These are phyloP conservation scores for Citrus reticulata DNA, from an alignment of 345 rosid genomes.

Conservation along the genomic window DNA sequence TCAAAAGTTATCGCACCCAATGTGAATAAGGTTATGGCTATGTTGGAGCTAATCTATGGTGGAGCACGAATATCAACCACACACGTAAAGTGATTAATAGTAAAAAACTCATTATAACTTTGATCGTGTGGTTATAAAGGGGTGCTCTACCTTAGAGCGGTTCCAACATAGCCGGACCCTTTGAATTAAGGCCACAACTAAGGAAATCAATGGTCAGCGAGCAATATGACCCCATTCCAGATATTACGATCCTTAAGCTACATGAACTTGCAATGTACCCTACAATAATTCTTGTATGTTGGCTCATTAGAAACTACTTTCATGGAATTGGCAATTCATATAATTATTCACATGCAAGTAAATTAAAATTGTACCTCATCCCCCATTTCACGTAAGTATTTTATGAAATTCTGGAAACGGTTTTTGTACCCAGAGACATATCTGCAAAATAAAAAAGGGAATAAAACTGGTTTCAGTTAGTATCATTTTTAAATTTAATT, in stretches of 20 bases:
- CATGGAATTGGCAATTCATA: not conserved
- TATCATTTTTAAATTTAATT: not conserved
- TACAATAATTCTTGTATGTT: not conserved
- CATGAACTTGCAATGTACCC: not conserved
- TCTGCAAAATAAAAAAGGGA: slow-evolving; percentile 48
- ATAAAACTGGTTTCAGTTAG: slow-evolving; percentile 2
- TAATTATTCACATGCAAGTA: not conserved
- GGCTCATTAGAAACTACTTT: not conserved
- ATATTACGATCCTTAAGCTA: not conserved
- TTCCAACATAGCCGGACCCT: too few relatives aligned
- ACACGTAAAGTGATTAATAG: too few relatives aligned
- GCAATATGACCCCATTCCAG: not conserved
- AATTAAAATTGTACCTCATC: slow-evolving; percentile 67
- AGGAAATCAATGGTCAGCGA: not conserved
- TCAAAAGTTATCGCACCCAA: not conserved
- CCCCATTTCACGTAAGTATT: slow-evolving; percentile 91
- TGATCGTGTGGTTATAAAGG: too few relatives aligned
- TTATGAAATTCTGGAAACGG: slow-evolving; percentile 96
- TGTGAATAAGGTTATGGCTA: not conserved
- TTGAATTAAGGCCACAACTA: not conserved
- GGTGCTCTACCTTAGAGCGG: too few relatives aligned
- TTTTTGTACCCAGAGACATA: slow-evolving; percentile 97
- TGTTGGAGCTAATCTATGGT: too few relatives aligned
- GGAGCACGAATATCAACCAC: too few relatives aligned
- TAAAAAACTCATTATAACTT: too few relatives aligned